Base-by-base conservation (phyloP, 2,329 filamentous ascomycete genomes). In the Penicillium sp. region DNA sequence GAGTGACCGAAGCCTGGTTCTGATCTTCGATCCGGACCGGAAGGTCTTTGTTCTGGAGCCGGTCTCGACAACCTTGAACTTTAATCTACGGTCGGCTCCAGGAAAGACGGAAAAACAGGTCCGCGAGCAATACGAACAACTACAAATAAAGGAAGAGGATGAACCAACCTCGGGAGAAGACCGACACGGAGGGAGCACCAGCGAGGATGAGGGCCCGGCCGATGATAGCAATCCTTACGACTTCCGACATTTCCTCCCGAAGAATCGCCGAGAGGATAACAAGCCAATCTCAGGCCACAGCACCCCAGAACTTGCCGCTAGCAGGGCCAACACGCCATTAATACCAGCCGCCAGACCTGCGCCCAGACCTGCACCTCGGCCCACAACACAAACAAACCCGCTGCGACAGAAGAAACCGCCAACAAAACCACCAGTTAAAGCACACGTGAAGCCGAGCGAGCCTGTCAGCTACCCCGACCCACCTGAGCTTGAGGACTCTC, bases 1-100 rank as follows among this genome's bases (percentile, higher is more conserved):
- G 2, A 63, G 69, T 33, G 67, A 70, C 33, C 70, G 67, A 50
- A 71, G 70, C 45, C 62, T 78, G 45, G 77, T 82, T 10, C 81
- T 96, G 49, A 83, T 93, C 55, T 94, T 93, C 68, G 89, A 96
- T 72, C 81, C 87, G 9, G 78, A 80, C 17, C 85, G 84, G 50
- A 85, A 93, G 67, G 87, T 83, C 53, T 94, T 94, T 62, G 85
- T 94, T 28, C 81, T 97, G 52, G 91, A 97, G 76, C 86, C 85
- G 49, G 79, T 97, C 52, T 85, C 90, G 69, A 88, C 87, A n/a
- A 86, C 87, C 37, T 88, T 96, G 74, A 87, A 90, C 67, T 92
- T 96, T 87, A 97, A 96, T 72, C 76, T 96, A 51, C 85, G 84
- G 50, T 84, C 82, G 53, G 85, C 85, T 14, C 89, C 88, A 2